These are phyloP conservation scores for Lenzites betulinus DNA, from an alignment of 768 basidiomycete species.

Conservation along the genomic window DNA sequence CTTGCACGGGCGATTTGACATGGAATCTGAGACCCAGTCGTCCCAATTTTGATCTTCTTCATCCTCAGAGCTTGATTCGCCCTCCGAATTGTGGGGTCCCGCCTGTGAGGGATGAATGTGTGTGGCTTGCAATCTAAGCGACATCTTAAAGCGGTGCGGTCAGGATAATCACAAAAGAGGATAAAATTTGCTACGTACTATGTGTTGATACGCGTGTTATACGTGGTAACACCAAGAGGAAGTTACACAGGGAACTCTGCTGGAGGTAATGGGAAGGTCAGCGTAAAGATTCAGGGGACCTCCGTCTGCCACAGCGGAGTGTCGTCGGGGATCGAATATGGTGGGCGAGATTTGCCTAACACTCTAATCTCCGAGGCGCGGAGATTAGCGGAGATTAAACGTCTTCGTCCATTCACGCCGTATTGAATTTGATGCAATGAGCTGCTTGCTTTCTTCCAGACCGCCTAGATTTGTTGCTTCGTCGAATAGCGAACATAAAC, in stretches of 20 bases:
- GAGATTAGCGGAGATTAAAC: neutral
- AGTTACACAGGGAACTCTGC: too few species aligned
- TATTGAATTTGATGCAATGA: too few species aligned
- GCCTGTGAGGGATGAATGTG: slow-evolving; percentile 7
- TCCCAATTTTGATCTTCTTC: slow-evolving; percentile 68
- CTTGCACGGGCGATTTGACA: slow-evolving; percentile 50
- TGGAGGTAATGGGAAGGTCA: too few species aligned
- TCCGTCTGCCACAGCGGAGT: slow-evolving; percentile 5
- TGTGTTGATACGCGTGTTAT: neutral
- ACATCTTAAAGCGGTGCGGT: too few species aligned
- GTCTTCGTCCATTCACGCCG: neutral
- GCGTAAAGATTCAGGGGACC: slow-evolving; percentile 5
- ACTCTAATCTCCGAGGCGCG: neutral
- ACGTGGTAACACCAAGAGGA: neutral
- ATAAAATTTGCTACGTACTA: neutral
- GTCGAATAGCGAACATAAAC: too few species aligned
- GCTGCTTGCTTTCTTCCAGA: too few species aligned
- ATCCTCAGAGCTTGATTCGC: slow-evolving; percentile 26
- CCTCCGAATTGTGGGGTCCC: slow-evolving; percentile 2
- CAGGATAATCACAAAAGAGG: neutral
- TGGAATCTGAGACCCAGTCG: slow-evolving; percentile 79
- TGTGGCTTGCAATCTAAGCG: slow-evolving; percentile 13
- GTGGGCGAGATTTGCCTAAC: neutral
- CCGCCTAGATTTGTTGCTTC: too few species aligned
- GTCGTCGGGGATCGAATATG: slow-evolving; percentile 2